Evolutionary conservation across 2,329 filamentous ascomycete genomes (phyloP).

Genomic region (Beauveria sp.): DNA sequence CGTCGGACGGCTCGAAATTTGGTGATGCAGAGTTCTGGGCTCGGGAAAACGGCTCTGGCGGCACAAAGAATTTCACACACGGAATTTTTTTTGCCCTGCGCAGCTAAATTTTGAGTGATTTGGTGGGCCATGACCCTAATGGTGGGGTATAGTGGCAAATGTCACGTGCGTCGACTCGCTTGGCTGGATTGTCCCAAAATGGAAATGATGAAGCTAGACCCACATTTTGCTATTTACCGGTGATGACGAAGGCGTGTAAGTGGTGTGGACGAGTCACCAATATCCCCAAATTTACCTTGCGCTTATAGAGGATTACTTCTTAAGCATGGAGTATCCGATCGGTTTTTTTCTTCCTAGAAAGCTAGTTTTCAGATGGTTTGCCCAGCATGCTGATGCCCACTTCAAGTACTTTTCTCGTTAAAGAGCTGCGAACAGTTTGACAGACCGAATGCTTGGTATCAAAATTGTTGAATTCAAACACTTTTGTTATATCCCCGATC

Average conservation of each 20-base stretch:
- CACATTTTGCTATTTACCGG: background rate
- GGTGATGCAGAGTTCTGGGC: conserved; percentile 25
- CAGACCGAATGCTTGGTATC: too few relatives aligned
- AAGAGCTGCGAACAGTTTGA: too few relatives aligned
- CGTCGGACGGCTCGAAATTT: conserved; percentile 34
- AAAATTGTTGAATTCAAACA: too few relatives aligned
- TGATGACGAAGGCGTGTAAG: background rate
- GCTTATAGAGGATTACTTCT: too few relatives aligned
- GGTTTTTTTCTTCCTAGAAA: too few relatives aligned
- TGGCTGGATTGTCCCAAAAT: background rate
- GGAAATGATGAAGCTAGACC: background rate
- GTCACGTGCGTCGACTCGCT: background rate
- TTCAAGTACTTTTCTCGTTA: too few relatives aligned
- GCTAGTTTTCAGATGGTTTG: too few relatives aligned
- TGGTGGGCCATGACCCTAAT: conserved; percentile 37
- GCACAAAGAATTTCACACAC: conserved; percentile 27
- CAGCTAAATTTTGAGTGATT: conserved; percentile 17
- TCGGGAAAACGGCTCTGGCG: conserved; percentile 17
- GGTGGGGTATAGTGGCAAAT: conserved; percentile 12
- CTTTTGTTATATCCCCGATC: too few relatives aligned
- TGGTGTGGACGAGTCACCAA: background rate
- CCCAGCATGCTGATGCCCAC: too few relatives aligned
- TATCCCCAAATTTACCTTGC: too few relatives aligned
- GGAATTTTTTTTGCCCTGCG: conserved; percentile 2
- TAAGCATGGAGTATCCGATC: too few relatives aligned